phyloP scores from a whole-genome alignment of 345 rosid genomes.

The Brassica nigra region DNA sequence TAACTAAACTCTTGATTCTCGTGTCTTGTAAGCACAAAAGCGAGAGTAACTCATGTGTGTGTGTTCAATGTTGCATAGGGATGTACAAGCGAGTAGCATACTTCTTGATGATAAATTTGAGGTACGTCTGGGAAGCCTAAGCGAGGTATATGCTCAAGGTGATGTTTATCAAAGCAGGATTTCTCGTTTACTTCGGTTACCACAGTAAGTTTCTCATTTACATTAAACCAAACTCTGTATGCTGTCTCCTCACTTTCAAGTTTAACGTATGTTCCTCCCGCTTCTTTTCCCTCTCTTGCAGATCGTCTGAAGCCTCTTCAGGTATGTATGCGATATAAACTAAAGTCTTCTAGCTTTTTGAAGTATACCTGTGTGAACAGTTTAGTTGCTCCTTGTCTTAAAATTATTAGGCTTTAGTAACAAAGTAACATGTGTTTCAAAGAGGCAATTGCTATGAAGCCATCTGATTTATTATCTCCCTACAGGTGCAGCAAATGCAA shows the following conservation, averaged over 20 bases:
- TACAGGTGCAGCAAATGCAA: slow-evolving; percentile 60
- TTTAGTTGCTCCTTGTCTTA: too few relatives aligned
- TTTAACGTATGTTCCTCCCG: slow-evolving; percentile 29
- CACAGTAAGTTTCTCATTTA: slow-evolving; percentile 69
- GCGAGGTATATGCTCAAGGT: slow-evolving; percentile 81
- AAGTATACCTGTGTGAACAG: too few relatives aligned
- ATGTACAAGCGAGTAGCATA: slow-evolving; percentile 99
- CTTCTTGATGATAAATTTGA: slow-evolving; percentile 98
- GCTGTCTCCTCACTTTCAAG: background rate
- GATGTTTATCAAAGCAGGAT: slow-evolving; percentile 87
- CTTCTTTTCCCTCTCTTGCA: slow-evolving; percentile 48
- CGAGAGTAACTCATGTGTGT: slow-evolving; percentile 31
- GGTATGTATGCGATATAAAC: slow-evolving; percentile 48
- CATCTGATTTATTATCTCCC: background rate
- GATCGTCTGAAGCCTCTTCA: slow-evolving; percentile 74
- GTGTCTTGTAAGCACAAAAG: background rate
- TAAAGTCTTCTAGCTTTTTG: background rate
- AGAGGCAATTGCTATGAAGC: background rate
- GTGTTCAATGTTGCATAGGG: slow-evolving; percentile 53
- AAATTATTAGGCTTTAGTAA: background rate
- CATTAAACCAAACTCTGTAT: slow-evolving; percentile 1
- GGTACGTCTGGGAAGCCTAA: slow-evolving; percentile 91
- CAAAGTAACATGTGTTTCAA: background rate
- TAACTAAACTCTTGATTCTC: slow-evolving; percentile 28
- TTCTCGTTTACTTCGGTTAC: slow-evolving; percentile 80